Evolutionary conservation across 257 asterid genomes (phyloP), one percentile per base, ranked within the genome.

Genomic region (Asclepias syriaca): DNA sequence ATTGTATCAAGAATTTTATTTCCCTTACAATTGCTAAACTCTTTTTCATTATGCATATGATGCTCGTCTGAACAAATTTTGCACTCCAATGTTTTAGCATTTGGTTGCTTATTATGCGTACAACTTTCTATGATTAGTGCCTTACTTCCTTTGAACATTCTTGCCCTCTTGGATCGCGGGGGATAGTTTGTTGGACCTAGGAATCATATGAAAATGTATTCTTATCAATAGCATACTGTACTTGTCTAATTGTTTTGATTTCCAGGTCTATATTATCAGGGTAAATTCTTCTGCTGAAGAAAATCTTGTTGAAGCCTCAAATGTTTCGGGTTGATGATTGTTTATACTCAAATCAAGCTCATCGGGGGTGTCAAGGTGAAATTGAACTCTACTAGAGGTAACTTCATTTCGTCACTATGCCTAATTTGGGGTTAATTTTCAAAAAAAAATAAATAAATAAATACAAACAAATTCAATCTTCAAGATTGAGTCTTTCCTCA

Each of bases 211-310:
- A n/a, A 18, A 22, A 16, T 22, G 71, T n/a, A 9, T 66, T 43
- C 9, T 46, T 66, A 16, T 2, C 1, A 3, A 54, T 34, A 45
- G 1, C 61, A 57, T 67, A 24, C 60, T 40, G 32, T 57, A 16
- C 40, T 54, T n/a, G 15, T 60, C 51, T 46, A 2, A 27, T 12
- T 57, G 56, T 7, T 14, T 11, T 2, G 6, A 19, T 75, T 70
- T 69, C 18, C 79, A 70, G 79, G 72, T 76, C 14, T 53, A 63
- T 45, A 76, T 76, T 50, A 27, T 53, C 10, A 70, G 75, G 75
- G 75, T 63, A 57, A 64, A 45, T 19, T 40, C 27, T 64, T 70
- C 67, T 54, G 40, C 21, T 1, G 49, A 63, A 64, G 67, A 24
- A 46, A 57, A 63, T 27, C 2, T 7, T 2, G 4, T 14, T 37